phyloP scores from a whole-genome alignment of 345 rosid genomes.

The Hibiscus tridactylites region DNA sequence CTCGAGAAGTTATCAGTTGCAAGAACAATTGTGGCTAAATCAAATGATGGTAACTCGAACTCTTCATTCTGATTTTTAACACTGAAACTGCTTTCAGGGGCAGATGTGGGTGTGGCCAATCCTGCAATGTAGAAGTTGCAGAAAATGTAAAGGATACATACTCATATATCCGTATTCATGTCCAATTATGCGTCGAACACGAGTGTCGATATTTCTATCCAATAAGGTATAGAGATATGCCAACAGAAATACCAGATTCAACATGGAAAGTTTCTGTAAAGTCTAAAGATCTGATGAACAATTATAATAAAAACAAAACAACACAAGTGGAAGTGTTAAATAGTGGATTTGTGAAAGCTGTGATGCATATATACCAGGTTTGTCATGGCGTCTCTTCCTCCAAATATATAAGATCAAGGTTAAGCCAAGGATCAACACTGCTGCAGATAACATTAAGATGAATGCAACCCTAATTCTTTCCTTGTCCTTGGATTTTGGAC shows the following conservation, averaged over 20 bases:
- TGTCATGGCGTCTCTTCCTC: not conserved
- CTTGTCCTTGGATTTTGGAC: not conserved
- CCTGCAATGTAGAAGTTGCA: not conserved
- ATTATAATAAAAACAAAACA: not conserved
- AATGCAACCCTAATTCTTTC: not conserved
- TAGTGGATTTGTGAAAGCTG: not conserved
- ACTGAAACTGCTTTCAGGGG: not conserved
- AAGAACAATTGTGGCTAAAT: constrained; percentile 16
- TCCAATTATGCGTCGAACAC: not conserved
- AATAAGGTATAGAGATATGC: no score
- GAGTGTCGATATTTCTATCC: not conserved
- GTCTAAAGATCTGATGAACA: not conserved
- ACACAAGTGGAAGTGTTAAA: not conserved
- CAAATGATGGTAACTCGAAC: constrained; percentile 25
- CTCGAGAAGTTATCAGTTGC: constrained; percentile 25
- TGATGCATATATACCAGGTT: not conserved
- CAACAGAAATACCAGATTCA: not conserved
- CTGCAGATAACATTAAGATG: constrained; percentile 3
- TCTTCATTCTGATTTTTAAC: constrained; percentile 18
- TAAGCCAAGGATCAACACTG: not conserved
- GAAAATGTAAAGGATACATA: not conserved
- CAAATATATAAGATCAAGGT: not conserved
- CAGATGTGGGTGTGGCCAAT: not conserved
- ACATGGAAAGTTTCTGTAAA: not conserved
- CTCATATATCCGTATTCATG: not conserved